Base-by-base conservation (phyloP, 805 yeast genomes). In the Teunomyces stri region DNA sequence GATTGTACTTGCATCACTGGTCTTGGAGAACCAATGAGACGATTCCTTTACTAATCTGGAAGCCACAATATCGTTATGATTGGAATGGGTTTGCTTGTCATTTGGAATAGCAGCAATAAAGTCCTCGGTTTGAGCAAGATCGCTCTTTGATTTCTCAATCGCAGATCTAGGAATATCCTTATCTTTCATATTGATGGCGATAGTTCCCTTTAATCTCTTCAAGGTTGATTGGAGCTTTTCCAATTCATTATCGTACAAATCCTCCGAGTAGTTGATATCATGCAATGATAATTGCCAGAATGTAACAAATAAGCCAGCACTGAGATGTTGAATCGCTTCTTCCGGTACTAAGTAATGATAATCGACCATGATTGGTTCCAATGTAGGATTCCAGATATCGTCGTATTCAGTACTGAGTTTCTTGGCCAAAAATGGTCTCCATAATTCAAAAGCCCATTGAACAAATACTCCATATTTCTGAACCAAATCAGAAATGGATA, bases 211-310 rank as follows among this genome's bases (percentile, higher is more conserved):
- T 25, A 73, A 58, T 5, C 74, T 64, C 20, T 60, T 60, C 2
- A 70, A 60, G 27, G 60, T 65, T 0, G 69, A 62, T 29, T 64
- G 59, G 12, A 80, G 55, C 48, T 74, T 79, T 2, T 56, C 53
- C 21, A 66, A 54, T 50, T 81, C 84, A 2, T 59, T 57, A 10
- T 70, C 71, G 59, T 91, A 90, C 2, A 79, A 59, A 0, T 58
- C 53, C 5, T 67, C 66, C 1, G 80, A 75, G 58, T 66, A 84
- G 50, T 79, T 77, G 28, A 90, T 79, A 56, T 90, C 96, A 58
- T 85, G 83, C 6, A 89, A 65, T 0, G 85, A 76, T 29, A 86
- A 68, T 51, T 73, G 80, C 97, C 96, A 91, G 56, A 90, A 91
- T 0, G 77, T 68, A 2, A 71, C 66, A 56, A 76, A 87, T 25